A percentile compares a stretch with the other conserved stretches of the same genome.
Conservation (phyloP, 2,329 filamentous ascomycete species). For the Epichloe amarillans region DNA sequence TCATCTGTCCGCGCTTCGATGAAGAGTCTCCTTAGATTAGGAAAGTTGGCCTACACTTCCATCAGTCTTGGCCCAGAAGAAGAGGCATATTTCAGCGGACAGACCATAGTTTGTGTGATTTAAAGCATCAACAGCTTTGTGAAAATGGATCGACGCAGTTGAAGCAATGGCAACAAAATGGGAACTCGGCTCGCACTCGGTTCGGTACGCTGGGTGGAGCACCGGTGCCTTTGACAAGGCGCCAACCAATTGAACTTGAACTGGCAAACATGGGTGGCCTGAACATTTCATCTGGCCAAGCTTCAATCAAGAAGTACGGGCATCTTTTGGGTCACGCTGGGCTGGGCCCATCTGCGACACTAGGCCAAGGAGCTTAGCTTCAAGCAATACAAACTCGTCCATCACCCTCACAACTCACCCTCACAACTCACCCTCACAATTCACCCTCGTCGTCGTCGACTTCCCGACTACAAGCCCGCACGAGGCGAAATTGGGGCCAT, state of each 20-base stretch:
- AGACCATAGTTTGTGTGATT: not conserved
- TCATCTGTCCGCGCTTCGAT: constrained; percentile 86
- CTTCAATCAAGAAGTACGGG: not conserved
- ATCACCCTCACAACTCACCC: not conserved
- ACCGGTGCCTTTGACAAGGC: not conserved
- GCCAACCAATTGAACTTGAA: not conserved
- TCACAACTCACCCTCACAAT: not conserved
- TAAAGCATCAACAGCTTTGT: too few species aligned
- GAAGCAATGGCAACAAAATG: too few species aligned
- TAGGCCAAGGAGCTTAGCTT: not conserved
- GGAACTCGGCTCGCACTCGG: not conserved
- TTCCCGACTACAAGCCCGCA: not conserved
- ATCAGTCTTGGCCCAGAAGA: not conserved
- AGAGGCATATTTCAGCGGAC: not conserved
- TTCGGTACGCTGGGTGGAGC: not conserved
- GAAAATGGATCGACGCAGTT: too few species aligned
- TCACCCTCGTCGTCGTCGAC: not conserved
- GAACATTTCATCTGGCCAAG: not conserved
- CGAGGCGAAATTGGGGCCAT: constrained; percentile 1
- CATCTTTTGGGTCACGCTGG: not conserved
- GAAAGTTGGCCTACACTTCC: constrained; percentile 56
- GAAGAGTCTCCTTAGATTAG: constrained; percentile 90
- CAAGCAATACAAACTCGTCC: not conserved
- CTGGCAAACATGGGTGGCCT: not conserved
- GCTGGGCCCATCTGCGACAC: not conserved